Base-by-base conservation (phyloP, 805 yeast species). In the Pichia deserticola region DNA sequence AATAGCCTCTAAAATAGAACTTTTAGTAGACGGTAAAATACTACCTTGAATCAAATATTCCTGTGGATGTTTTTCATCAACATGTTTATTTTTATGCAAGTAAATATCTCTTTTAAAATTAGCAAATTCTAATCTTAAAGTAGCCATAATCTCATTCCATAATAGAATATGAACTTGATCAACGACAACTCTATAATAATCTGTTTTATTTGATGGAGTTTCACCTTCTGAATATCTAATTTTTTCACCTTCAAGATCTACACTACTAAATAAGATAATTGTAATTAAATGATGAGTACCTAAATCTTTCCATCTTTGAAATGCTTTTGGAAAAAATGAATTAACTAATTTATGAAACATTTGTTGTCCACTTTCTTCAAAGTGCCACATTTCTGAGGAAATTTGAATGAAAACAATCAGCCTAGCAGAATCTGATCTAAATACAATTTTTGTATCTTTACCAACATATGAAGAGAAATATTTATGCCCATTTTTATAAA, bases 321-420 rank as follows among this genome's bases (percentile, higher is more conserved):
- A 89, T 36, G 92, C 83, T 51, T 83, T 84, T 0, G 99, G 99
- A 48, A 93, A 82, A 45, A 92, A 72, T n/a, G 95, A 86, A 63
- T 92, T 90, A 42, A 93, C 89, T 57, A 93, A 79, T 65, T 89
- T 88, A 64, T 90, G 92, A 64, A 92, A 92, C 78, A 89, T 79
- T 48, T 90, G 86, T 61, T 92, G 97, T 2, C 99, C 99, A 56
- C 86, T 86, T 60, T 90, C 97, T 66, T 93, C 98, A 65, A 93
- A 93, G 64, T 89, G 89, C 95, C 97, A 93, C 97, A 93, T 93
- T 60, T 93, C 99, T 38, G 85, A 77, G 1, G 97, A 86, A 53
- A 90, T 80, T 62, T 93, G 99, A 45, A 93, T 81, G 54, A 93
- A 72, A 45, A 90, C 86, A 13, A 88, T 78, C 50, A 92, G 70